Percentiles rank a stretch among this genome's conserved stretches.
These are phyloP conservation scores for Cladosporium sp. DNA, from an alignment of 2,329 filamentous ascomycete genomes.

Conservation along the genomic window DNA sequence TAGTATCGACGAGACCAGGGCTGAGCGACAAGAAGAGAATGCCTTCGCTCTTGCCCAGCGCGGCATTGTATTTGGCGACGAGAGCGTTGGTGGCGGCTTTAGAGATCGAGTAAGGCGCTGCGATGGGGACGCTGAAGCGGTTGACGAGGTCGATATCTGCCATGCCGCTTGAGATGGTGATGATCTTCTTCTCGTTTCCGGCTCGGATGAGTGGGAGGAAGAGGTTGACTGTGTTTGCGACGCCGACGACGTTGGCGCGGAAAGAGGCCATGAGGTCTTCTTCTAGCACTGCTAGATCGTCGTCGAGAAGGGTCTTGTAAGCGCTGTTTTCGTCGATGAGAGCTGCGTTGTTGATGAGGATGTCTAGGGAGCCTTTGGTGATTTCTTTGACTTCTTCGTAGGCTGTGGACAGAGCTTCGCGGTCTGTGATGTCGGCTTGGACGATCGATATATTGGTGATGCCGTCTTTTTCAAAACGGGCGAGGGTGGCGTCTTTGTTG, in stretches of 20 bases:
- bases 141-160: slow-evolving; percentile 33
- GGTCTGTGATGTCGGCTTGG: slow-evolving; percentile 48
- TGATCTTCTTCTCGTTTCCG: slow-evolving; percentile 33
- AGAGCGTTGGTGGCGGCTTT: slow-evolving; percentile 35
- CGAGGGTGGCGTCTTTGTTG: slow-evolving; percentile 30
- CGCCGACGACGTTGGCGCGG: slow-evolving; percentile 34
- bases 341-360: slow-evolving; percentile 39
- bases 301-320: slow-evolving; percentile 28
- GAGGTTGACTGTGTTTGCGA: slow-evolving; percentile 29
- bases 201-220: slow-evolving; percentile 35
- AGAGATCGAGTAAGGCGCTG: slow-evolving; percentile 30
- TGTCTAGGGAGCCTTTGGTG: slow-evolving; percentile 34
- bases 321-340: slow-evolving; percentile 23
- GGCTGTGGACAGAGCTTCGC: slow-evolving; percentile 42
- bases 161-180: slow-evolving; percentile 33
- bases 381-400: slow-evolving; percentile 29
- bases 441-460: slow-evolving; percentile 50
- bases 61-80: slow-evolving; percentile 33
- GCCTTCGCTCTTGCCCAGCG: slow-evolving; percentile 30
- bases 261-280: slow-evolving; percentile 27
- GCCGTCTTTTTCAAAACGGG: slow-evolving; percentile 27
- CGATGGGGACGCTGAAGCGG: slow-evolving; percentile 26
- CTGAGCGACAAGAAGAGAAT: slow-evolving; percentile 33
- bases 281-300: slow-evolving; percentile 25
- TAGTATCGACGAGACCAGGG: slow-evolving; percentile 35